These are phyloP conservation scores for Phytophthora capsici DNA, from an alignment of 352 stramenopile species.

Conservation along the genomic window DNA sequence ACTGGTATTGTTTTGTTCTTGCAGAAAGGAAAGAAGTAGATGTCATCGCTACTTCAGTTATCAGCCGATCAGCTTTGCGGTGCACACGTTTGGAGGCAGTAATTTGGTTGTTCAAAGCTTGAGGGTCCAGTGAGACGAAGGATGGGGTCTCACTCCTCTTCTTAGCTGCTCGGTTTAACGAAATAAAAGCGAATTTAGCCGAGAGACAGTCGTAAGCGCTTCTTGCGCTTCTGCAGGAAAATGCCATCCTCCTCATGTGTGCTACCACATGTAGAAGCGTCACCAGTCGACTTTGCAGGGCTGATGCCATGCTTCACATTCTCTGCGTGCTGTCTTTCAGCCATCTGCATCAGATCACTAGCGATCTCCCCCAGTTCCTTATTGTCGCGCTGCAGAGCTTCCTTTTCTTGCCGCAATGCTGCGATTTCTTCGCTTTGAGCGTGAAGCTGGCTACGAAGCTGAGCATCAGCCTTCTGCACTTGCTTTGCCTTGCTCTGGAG, in stretches of 20 bases:
- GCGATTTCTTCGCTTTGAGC: conserved; percentile 51
- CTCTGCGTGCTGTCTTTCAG: conserved; percentile 59
- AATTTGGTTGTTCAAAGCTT: conserved; percentile 27
- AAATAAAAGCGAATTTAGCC: conserved; percentile 35
- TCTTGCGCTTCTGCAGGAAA: conserved; percentile 49
- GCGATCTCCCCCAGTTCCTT: conserved; percentile 66
- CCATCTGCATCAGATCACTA: conserved; percentile 74
- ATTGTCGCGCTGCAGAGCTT: conserved; percentile 51
- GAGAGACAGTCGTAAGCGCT: conserved; percentile 48
- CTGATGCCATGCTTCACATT: conserved; percentile 25
- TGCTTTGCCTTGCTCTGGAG: conserved; percentile 66
- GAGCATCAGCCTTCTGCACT: conserved; percentile 63
- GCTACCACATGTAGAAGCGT: conserved; percentile 11
- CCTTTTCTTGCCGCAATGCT: conserved; percentile 40
- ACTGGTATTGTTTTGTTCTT: conserved; percentile 13
- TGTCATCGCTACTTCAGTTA: conserved; percentile 27
- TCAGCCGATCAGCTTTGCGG: conserved; percentile 18
- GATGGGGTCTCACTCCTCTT: conserved; percentile 9
- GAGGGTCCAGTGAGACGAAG: conserved; percentile 19
- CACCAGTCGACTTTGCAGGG: conserved; percentile 35
- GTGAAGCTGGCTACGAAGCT: conserved; percentile 59
- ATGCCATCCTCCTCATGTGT: conserved; percentile 36
- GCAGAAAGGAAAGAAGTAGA: conserved; percentile 59
- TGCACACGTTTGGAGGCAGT: conserved; percentile 19
- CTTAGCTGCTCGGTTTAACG: conserved; percentile 28